These are phyloP conservation scores for Fomitopsis palustris DNA, from an alignment of 1,284 basidiomycete species.

Conservation along the genomic window DNA sequence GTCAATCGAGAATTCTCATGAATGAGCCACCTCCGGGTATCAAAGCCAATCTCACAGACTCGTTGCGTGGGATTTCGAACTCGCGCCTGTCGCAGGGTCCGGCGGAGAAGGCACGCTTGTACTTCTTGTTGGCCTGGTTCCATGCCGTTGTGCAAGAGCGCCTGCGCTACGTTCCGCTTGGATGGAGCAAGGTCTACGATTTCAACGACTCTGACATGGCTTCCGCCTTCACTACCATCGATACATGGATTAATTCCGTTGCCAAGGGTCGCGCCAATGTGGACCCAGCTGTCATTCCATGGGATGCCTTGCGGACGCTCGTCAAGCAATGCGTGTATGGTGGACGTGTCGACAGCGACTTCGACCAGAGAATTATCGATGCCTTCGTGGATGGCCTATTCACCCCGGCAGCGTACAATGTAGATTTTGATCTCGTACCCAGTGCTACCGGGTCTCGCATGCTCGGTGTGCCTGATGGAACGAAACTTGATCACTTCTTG, in stretches of 20 bases:
- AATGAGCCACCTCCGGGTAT: slow-evolving; percentile 96
- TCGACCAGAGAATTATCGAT: slow-evolving; percentile 88
- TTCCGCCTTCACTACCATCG: slow-evolving; percentile 90
- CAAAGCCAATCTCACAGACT: slow-evolving; percentile 92
- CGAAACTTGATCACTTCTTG: slow-evolving; percentile 86
- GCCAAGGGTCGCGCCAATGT: slow-evolving; percentile 89
- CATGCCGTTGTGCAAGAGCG: slow-evolving; percentile 96
- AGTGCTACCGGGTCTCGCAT: slow-evolving; percentile 52
- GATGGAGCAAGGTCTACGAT: slow-evolving; percentile 95
- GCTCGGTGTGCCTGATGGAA: slow-evolving; percentile 85
- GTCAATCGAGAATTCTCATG: slow-evolving; percentile 94
- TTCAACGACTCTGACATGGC: slow-evolving; percentile 98
- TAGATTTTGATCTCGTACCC: slow-evolving; percentile 86
- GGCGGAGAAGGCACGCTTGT: slow-evolving; percentile 85
- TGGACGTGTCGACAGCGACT: slow-evolving; percentile 90
- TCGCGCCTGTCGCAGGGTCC: slow-evolving; percentile 79
- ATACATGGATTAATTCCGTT: slow-evolving; percentile 78
- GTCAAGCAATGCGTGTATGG: slow-evolving; percentile 96
- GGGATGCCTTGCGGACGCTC: slow-evolving; percentile 87
- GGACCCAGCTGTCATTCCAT: slow-evolving; percentile 87
- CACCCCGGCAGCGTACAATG: slow-evolving; percentile 83
- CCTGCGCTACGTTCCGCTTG: slow-evolving; percentile 89
- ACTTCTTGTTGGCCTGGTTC: slow-evolving; percentile 98
- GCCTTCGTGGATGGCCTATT: slow-evolving; percentile 90
- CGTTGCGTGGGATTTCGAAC: slow-evolving; percentile 73